Evolutionary conservation across 2,329 filamentous ascomycete genomes (phyloP), one percentile per base, ranked within the genome.

Genomic region (Hypoxylon sp.): DNA sequence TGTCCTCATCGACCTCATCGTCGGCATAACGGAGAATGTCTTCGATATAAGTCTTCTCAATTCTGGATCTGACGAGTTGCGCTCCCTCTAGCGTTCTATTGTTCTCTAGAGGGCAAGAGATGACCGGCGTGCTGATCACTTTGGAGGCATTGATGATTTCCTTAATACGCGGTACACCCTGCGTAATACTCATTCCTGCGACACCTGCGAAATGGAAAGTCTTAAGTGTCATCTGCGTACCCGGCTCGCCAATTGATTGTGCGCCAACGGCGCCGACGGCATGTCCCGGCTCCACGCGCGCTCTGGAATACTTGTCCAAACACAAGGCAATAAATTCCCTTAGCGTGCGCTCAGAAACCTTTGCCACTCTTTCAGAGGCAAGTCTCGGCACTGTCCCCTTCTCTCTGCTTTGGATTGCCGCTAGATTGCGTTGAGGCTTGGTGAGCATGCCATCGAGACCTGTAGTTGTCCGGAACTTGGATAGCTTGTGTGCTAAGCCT

Each of bases 121-220:
- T 97, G 74, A 99, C 91, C 0, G 95, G 95, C 0, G 95, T 99
- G 77, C 91, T 96, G 78, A 99, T 99, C 51, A 84, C 83, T 76
- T 93, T 97, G 7, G 93, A 97, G 5, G 95, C 95, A 79, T 99
- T 99, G 88, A 99, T 99, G 70, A 99, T 99, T 84, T 99, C 95
- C 81, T 99, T 99, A 82, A 99, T 99, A 89, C 95, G 94, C 1
- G 95, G 95, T 6, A 99, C 95, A 91, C 95, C 95, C 75, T 97
- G 93, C 0, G 95, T 99, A 75, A 99, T 97, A 85, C 93, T 97
- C 95, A 99, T 98, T 77, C 94, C 94, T 44, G 95, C 95, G 68
- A 99, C 95, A 91, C 95, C 95, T 75, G 95, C 95, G 82, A 99
- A 99, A 91, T 98, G 95, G 88, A 98, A 98, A 75, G 95, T 98